Conservation (phyloP, 2,329 filamentous ascomycete genomes). For the Chaetomium sp. region DNA sequence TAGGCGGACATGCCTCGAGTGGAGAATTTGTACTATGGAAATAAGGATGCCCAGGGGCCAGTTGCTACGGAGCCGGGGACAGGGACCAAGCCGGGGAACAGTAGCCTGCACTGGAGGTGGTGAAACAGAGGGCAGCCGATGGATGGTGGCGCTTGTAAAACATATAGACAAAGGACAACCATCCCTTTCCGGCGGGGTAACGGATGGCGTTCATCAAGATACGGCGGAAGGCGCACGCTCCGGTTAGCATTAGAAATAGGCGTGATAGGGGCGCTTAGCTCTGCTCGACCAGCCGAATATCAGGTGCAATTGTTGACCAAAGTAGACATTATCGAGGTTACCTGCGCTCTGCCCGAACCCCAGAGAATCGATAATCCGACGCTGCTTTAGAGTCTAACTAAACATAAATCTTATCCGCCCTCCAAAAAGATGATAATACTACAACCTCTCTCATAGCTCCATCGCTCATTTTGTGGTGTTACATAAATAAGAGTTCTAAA, state of each 20-base stretch:
- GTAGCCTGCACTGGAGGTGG: background rate
- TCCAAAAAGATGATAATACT: background rate
- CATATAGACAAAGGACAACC: too few species aligned
- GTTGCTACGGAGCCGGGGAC: too few species aligned
- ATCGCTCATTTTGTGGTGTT: background rate
- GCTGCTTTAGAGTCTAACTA: background rate
- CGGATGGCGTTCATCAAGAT: background rate
- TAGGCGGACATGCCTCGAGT: background rate
- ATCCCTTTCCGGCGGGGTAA: background rate
- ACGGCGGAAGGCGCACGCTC: background rate
- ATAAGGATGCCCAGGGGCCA: background rate
- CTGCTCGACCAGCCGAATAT: too few species aligned
- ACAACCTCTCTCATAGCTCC: background rate
- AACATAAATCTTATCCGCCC: background rate
- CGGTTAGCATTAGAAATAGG: background rate
- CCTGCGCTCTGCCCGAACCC: background rate
- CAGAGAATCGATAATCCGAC: background rate
- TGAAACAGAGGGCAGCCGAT: background rate
- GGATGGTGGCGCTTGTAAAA: background rate
- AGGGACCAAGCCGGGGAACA: background rate
- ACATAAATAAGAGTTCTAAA: conserved; percentile 23
- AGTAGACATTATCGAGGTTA: too few species aligned
- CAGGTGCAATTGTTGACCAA: too few species aligned
- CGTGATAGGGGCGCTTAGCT: background rate
- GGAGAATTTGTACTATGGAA: background rate